Conservation (phyloP, 2,329 filamentous ascomycete genomes). For the Xylariaceae sp. region DNA sequence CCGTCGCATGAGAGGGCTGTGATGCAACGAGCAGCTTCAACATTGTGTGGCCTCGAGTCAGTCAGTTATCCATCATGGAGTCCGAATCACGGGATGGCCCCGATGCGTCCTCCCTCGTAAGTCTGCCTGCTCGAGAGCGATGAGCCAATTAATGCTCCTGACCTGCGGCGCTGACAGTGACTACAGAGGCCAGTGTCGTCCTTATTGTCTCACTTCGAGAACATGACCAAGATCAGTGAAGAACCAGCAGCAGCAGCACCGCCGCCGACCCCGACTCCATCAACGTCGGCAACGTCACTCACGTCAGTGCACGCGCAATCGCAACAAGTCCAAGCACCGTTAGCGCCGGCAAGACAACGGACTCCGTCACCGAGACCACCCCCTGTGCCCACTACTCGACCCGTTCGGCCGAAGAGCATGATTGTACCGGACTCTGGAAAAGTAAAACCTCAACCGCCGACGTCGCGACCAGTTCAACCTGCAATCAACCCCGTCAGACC, state of each 20-base stretch:
- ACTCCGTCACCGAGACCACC: constrained; percentile 33
- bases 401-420: constrained; percentile 26
- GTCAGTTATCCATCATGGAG: constrained; percentile 37
- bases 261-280: background rate
- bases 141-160: constrained; percentile 8
- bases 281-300: background rate
- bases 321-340: constrained; percentile 19
- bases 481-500: constrained; percentile 42
- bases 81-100: constrained; percentile 51
- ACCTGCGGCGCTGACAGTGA: constrained; percentile 25
- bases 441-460: constrained; percentile 28
- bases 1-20: constrained; percentile 18
- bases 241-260: constrained; percentile 30
- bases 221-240: constrained; percentile 53
- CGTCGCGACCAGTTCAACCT: constrained; percentile 41
- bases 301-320: constrained; percentile 20
- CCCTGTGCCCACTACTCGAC: constrained; percentile 31
- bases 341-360: constrained; percentile 27
- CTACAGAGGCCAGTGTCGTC: constrained; percentile 74
- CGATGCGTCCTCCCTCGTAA: constrained; percentile 71
- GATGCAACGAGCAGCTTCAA: constrained; percentile 22
- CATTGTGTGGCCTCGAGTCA: constrained; percentile 25
- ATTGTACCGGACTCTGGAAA: constrained; percentile 22
- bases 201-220: constrained; percentile 75
- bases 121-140: constrained; percentile 27